Base-by-base conservation (phyloP, 108 stramenopile genomes). In the Skeletonema potamos region DNA sequence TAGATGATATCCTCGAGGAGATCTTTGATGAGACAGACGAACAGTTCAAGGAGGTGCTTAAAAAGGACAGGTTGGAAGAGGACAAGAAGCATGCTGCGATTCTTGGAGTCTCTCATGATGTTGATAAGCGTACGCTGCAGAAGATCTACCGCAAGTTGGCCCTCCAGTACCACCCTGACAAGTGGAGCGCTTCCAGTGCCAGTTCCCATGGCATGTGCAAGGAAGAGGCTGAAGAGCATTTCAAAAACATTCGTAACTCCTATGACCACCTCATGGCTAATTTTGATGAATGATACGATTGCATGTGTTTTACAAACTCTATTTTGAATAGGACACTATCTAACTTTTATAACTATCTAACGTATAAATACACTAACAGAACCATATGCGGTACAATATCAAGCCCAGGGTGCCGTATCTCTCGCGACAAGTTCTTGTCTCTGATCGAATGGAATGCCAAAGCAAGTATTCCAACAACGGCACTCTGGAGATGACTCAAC, bases 161-260 rank as follows among this genome's bases (percentile, higher is more conserved):
- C 2, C 34, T 61, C 8, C 56, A 70, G 34, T 70, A 43, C 36
- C 68, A 70, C 33, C 68, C 68, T 12, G 68, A 70, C 68, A 70
- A 70, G 57, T 61, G 46, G 27, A 59, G 46, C 28, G 27, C 12
- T 20, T 10, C 37, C 7, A 70, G 37, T 51, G 63, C n/a, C 7
- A 70, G 37, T 51, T 39, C n/a, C 12, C 27, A 70, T 13, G 62
- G 39, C 20, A 62, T 62, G 29, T 70, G 66, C 22, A 76, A 70
- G 63, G 70, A 64, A 9, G 69, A 76, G 13, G 75, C 75, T 5
- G 68, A 62, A 10, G 69, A 76, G 34, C 58, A 76, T 15, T 70
- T 76, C 68, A 70, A 76, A 59, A 57, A 2, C 7, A 27, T 71
- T 41, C 36, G 18, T 13, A 76, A 63, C 28, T 68, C 75, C 17